Evolutionary conservation across 495 filamentous ascomycete genomes (phyloP).

Genomic region (Wilcoxina mikolae): DNA sequence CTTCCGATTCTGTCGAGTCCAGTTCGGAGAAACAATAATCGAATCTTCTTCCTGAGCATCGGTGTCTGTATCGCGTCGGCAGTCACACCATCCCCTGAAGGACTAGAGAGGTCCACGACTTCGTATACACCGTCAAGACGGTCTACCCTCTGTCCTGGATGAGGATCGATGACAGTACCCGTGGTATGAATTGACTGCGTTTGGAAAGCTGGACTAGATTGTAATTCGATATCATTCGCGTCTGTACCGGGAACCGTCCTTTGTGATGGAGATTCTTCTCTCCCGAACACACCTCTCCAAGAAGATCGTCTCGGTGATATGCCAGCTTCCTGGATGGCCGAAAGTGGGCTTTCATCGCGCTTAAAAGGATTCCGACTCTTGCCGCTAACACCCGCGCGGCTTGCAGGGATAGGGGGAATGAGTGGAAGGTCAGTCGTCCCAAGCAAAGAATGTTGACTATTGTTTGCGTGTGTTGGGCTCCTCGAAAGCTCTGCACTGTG

Average conservation of each 20-base stretch:
- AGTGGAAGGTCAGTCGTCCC: too few species aligned
- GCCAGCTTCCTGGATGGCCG: neutral
- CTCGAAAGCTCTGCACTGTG: too few species aligned
- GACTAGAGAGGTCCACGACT: neutral
- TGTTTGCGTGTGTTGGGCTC: too few species aligned
- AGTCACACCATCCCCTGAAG: too few species aligned
- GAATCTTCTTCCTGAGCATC: neutral
- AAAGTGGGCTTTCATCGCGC: neutral
- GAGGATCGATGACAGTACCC: too few species aligned
- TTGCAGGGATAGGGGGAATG: too few species aligned
- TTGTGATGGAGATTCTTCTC: neutral
- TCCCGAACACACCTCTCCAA: neutral
- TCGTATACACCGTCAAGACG: neutral
- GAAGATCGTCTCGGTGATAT: neutral
- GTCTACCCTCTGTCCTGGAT: neutral
- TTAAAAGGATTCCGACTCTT: neutral
- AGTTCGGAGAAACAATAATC: neutral
- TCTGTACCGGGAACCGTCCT: too few species aligned
- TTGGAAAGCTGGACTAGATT: too few species aligned
- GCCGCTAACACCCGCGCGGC: neutral
- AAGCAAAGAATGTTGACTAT: too few species aligned
- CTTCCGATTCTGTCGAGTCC: neutral
- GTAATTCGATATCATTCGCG: too few species aligned
- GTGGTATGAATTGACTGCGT: too few species aligned
- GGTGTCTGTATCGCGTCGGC: neutral